These are phyloP conservation scores for Thraustotheca clavata DNA, from an alignment of 352 stramenopile species.

Conservation along the genomic window DNA sequence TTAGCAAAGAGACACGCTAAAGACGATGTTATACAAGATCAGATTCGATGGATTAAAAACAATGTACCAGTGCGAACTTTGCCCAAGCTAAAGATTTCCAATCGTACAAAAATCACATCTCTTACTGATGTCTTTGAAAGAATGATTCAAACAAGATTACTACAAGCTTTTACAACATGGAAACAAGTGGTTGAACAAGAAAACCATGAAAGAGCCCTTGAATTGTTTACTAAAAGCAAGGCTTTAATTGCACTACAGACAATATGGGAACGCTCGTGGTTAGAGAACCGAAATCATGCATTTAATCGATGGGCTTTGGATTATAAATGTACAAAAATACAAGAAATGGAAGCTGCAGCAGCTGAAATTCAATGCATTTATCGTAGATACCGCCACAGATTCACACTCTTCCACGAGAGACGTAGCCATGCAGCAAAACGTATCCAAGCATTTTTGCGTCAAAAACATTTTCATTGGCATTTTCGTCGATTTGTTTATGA, in stretches of 20 bases:
- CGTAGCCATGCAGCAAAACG: slow-evolving; percentile 11
- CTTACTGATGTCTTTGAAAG: slow-evolving; percentile 11
- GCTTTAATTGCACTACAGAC: slow-evolving; percentile 5
- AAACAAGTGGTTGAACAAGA: not conserved
- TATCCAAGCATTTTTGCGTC: slow-evolving; percentile 1
- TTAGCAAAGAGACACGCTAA: too few relatives aligned
- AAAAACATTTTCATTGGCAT: not conserved
- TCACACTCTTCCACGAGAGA: slow-evolving; percentile 19
- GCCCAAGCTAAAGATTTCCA: slow-evolving; percentile 8
- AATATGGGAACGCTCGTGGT: slow-evolving; percentile 19
- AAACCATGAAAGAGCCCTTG: not conserved
- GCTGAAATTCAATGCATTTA: slow-evolving; percentile 30
- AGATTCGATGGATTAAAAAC: slow-evolving; percentile 20
- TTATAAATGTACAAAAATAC: not conserved
- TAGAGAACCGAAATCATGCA: not conserved
- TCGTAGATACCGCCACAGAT: slow-evolving; percentile 3
- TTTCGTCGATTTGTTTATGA: slow-evolving; percentile 1
- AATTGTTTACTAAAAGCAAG: not conserved
- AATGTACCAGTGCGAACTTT: slow-evolving; percentile 11
- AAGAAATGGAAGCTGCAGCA: slow-evolving; percentile 31
- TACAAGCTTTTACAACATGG: slow-evolving; percentile 10
- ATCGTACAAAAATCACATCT: slow-evolving; percentile 18
- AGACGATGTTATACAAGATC: not conserved
- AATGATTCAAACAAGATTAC: not conserved
- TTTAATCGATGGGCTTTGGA: not conserved